Evolutionary conservation across 108 stramenopile genomes (phyloP).

Genomic region (Nitzschia inconspicua): DNA sequence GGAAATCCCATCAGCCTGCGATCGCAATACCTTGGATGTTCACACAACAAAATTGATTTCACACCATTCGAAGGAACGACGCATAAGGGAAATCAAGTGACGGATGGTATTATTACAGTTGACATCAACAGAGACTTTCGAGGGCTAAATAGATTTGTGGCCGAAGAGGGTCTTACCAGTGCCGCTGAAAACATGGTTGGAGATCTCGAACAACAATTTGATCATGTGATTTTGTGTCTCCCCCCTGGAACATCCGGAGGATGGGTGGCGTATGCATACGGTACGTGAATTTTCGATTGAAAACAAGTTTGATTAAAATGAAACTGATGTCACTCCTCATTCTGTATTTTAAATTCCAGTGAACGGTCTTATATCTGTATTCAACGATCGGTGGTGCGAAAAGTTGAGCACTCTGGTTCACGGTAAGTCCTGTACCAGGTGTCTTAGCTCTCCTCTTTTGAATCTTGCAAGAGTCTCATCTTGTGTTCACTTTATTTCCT

Average conservation of each 20-base stretch:
- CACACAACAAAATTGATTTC: slow-evolving; percentile 22
- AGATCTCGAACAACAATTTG: slow-evolving; percentile 12
- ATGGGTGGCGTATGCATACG: slow-evolving; percentile 7
- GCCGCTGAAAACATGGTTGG: slow-evolving; percentile 1
- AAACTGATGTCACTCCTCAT: too few species aligned
- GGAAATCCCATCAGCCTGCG: slow-evolving; percentile 19
- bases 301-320: too few species aligned
- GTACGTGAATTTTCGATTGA: too few species aligned
- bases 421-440: neutral
- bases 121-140: neutral
- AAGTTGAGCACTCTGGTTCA: slow-evolving; percentile 2
- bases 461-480: neutral
- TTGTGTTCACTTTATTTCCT: neutral
- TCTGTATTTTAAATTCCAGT: too few species aligned
- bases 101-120: slow-evolving; percentile 3
- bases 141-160: neutral
- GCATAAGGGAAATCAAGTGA: slow-evolving; percentile 47
- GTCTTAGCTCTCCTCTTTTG: neutral
- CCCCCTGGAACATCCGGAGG: slow-evolving; percentile 41
- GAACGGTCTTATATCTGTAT: slow-evolving; percentile 12
- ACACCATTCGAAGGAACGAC: slow-evolving; percentile 2
- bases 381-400: slow-evolving; percentile 9
- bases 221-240: slow-evolving; percentile 63
- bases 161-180: neutral
- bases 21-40: slow-evolving; percentile 24